These are phyloP conservation scores for Prunus campanulata DNA, from an alignment of 306 rosid species.

Conservation along the genomic window DNA sequence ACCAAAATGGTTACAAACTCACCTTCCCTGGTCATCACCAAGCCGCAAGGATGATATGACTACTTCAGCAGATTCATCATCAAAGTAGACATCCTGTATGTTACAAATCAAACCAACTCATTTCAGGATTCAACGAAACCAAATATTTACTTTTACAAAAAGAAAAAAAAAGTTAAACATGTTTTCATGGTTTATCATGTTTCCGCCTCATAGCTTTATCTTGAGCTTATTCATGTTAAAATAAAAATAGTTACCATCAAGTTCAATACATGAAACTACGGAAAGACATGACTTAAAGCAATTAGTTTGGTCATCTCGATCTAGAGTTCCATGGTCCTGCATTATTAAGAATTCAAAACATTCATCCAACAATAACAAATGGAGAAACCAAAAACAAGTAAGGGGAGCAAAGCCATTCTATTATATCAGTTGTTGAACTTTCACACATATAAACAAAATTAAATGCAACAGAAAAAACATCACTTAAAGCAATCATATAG, in stretches of 20 bases:
- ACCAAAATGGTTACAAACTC: constrained; percentile 29
- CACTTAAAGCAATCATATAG: no score
- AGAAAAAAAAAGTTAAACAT: neutral
- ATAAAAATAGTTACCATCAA: neutral
- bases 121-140: neutral
- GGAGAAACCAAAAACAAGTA: neutral
- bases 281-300: neutral
- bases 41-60: constrained; percentile 92
- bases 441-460: no score
- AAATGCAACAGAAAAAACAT: no score
- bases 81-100: constrained; percentile 91
- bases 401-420: no score
- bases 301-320: constrained; percentile 54
- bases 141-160: neutral
- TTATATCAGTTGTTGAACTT: no score
- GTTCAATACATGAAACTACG: constrained; percentile 1
- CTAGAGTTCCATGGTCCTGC: constrained; percentile 72
- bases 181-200: neutral
- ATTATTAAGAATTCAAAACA: constrained; percentile 32
- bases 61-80: constrained; percentile 95
- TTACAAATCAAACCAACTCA: constrained; percentile 15
- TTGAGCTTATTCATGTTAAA: neutral
- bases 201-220: neutral
- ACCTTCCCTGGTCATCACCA: constrained; percentile 98
- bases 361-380: constrained; percentile 20